Percentiles rank a stretch among this genome's conserved stretches.
These are phyloP conservation scores for Trichoderma pleuroti DNA, from an alignment of 2,329 filamentous ascomycete species.

Conservation along the genomic window DNA sequence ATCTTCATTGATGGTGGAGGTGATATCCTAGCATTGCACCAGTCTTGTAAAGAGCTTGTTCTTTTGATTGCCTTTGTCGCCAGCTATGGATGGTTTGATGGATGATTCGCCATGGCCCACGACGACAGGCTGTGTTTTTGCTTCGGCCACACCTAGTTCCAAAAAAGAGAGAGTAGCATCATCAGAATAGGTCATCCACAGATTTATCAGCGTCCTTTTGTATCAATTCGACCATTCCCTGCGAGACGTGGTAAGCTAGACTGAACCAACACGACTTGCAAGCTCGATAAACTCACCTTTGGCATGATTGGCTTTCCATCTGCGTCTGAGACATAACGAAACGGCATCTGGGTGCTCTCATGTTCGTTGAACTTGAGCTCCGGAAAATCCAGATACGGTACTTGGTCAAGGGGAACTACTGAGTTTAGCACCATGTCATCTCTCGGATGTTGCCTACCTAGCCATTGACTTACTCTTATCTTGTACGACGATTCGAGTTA, in stretches of 20 bases:
- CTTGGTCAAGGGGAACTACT: slow-evolving; percentile 70
- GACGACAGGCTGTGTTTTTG: background rate
- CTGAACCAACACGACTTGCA: background rate
- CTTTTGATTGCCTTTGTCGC: background rate
- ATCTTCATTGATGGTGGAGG: background rate
- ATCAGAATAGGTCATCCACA: slow-evolving; percentile 76
- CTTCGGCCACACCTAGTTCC: background rate
- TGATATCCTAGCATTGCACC: background rate
- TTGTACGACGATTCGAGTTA: slow-evolving; percentile 85
- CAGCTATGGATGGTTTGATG: background rate
- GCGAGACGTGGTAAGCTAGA: slow-evolving; percentile 25
- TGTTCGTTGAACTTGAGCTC: slow-evolving; percentile 87
- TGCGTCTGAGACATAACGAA: slow-evolving; percentile 80
- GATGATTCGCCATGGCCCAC: background rate
- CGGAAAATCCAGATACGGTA: slow-evolving; percentile 82
- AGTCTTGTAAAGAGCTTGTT: background rate
- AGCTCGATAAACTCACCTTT: slow-evolving; percentile 53
- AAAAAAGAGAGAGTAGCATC: background rate
- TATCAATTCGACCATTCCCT: slow-evolving; percentile 95
- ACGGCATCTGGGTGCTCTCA: slow-evolving; percentile 96
- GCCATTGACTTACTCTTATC: slow-evolving; percentile 61
- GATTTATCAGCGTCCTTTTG: slow-evolving; percentile 90
- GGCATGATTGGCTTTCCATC: slow-evolving; percentile 87
- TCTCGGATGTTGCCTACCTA: background rate
- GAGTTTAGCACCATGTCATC: slow-evolving; percentile 18